Evolutionary conservation across 164 flowering plant genomes (phyloP).

Genomic region (Piper betle): DNA sequence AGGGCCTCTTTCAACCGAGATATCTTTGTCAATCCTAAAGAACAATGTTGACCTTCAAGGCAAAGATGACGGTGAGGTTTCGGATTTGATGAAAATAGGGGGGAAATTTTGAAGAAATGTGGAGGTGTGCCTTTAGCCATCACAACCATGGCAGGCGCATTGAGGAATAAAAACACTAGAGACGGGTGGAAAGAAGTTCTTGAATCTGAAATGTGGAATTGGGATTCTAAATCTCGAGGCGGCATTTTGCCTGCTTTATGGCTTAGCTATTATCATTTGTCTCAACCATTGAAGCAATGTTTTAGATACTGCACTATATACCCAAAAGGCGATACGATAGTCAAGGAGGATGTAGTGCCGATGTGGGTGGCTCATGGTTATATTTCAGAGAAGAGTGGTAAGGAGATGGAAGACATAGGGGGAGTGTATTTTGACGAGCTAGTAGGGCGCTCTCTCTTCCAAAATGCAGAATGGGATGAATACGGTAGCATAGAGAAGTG

Average conservation of each 20-base stretch:
- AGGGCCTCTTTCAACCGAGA: too few species aligned
- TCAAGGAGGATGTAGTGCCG: constrained; percentile 3
- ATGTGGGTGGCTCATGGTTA: constrained; percentile 9
- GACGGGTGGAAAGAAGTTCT: too few species aligned
- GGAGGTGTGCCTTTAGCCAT: too few species aligned
- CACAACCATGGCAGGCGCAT: too few species aligned
- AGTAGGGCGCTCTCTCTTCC: background rate
- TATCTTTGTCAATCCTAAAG: too few species aligned
- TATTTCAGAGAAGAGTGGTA: background rate
- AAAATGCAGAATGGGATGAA: background rate
- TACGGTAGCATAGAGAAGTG: background rate
- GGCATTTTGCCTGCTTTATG: constrained; percentile 9
- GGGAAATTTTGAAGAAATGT: too few species aligned
- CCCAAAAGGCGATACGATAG: constrained; percentile 2
- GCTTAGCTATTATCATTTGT: constrained; percentile 9
- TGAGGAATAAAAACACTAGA: too few species aligned
- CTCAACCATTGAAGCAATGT: constrained; percentile 9
- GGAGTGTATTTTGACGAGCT: background rate
- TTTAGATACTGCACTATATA: constrained; percentile 11
- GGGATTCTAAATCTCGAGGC: background rate
- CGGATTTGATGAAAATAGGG: too few species aligned
- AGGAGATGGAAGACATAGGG: constrained; percentile 1
- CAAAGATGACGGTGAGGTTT: too few species aligned
- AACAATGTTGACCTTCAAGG: too few species aligned
- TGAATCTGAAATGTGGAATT: too few species aligned